Conservation (phyloP, 2,329 filamentous ascomycete genomes). For the Neonectria neomacrospora region DNA sequence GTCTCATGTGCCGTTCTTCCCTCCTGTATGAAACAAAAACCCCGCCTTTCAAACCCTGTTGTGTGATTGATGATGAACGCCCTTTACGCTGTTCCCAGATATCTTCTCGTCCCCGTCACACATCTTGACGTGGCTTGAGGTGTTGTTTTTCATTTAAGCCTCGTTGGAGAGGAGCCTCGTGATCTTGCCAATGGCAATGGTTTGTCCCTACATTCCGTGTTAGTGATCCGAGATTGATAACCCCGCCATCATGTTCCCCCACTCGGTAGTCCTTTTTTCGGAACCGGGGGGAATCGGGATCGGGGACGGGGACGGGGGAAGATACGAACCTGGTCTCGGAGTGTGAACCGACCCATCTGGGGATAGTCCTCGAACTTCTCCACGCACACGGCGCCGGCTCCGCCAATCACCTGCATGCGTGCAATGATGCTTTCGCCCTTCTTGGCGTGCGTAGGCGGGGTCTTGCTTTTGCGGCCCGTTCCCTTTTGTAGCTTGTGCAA, state of each 20-base stretch:
- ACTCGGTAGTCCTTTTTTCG: constrained; percentile 2
- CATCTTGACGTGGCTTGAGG: constrained; percentile 10
- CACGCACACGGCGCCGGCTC: constrained; percentile 87
- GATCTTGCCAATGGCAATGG: constrained; percentile 99
- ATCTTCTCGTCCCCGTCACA: constrained; percentile 27
- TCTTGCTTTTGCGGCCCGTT: constrained; percentile 92
- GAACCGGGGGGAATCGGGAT: constrained; percentile 20
- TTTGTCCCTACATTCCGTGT: constrained; percentile 79
- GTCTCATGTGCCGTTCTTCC: constrained; percentile 20
- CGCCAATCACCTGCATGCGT: constrained; percentile 85
- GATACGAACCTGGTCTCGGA: constrained; percentile 82
- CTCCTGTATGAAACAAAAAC: constrained; percentile 12
- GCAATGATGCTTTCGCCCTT: constrained; percentile 88
- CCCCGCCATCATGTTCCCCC: constrained; percentile 19
- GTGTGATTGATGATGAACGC: constrained; percentile 33
- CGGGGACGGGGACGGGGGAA: constrained; percentile 12
- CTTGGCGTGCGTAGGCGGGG: constrained; percentile 90
- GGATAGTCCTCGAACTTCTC: constrained; percentile 97
- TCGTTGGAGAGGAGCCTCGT: constrained; percentile 77
- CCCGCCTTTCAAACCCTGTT: constrained; percentile 23
- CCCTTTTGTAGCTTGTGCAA: constrained; percentile 97
- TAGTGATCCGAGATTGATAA: constrained; percentile 39
- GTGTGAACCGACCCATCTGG: constrained; percentile 90
- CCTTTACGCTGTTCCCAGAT: constrained; percentile 23
- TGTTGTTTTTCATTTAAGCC: constrained; percentile 41